Conservation (phyloP, 2,329 filamentous ascomycete species). For the Lachnellula willkommii region DNA sequence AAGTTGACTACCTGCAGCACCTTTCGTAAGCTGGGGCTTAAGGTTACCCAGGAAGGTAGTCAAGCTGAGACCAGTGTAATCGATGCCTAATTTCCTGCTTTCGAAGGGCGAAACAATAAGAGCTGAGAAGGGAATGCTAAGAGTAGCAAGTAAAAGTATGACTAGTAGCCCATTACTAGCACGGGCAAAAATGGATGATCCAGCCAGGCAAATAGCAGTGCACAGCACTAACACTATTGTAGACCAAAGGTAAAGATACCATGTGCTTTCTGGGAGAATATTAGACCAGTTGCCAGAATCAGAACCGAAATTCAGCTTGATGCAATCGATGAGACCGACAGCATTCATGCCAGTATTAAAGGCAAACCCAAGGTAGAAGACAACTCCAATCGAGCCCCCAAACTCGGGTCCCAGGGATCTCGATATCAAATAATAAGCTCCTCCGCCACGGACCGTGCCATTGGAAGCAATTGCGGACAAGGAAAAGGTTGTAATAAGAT, state of each 20-base stretch:
- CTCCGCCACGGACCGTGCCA: constrained; percentile 80
- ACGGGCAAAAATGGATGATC: constrained; percentile 72
- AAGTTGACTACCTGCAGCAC: constrained; percentile 57
- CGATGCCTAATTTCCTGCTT: constrained; percentile 55
- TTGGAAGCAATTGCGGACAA: constrained; percentile 87
- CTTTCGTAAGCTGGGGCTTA: constrained; percentile 58
- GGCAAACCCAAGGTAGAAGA: constrained; percentile 87
- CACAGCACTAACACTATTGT: constrained; percentile 67
- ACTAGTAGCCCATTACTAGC: constrained; percentile 72
- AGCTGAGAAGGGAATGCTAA: constrained; percentile 79
- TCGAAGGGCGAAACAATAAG: constrained; percentile 63
- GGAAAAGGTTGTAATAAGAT: constrained; percentile 79
- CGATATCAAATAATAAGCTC: constrained; percentile 85
- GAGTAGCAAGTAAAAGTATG: constrained; percentile 65
- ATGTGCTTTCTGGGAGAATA: constrained; percentile 64
- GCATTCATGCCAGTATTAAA: constrained; percentile 85
- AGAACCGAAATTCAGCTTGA: constrained; percentile 67
- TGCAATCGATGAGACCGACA: constrained; percentile 77
- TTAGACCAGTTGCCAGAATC: constrained; percentile 50
- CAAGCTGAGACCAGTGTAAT: constrained; percentile 72
- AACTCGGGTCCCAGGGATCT: constrained; percentile 82
- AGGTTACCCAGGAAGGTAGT: constrained; percentile 70
- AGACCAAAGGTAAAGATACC: constrained; percentile 71
- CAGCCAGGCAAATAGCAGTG: constrained; percentile 70
- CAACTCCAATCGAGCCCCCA: constrained; percentile 78